These are phyloP conservation scores for Juglanconis sp. DNA, from an alignment of 2,329 filamentous ascomycete species.

Conservation along the genomic window DNA sequence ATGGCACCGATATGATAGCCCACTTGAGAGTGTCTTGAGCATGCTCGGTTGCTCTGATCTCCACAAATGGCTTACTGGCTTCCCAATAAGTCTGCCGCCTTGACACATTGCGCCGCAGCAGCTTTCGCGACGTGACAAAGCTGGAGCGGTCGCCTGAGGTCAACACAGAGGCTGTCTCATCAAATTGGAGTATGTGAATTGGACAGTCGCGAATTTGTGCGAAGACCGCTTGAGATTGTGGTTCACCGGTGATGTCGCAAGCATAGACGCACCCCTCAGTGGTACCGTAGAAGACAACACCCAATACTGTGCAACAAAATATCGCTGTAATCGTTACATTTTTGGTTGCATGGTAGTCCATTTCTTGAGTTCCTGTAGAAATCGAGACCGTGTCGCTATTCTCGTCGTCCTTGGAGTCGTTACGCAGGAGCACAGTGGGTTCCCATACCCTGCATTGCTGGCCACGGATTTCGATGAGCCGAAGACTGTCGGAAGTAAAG, in stretches of 20 bases:
- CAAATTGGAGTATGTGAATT: conserved; percentile 19
- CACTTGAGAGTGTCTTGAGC: not conserved
- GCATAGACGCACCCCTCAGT: conserved; percentile 22
- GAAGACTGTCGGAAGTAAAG: conserved; percentile 21
- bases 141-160: conserved; percentile 17
- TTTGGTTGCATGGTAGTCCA: conserved; percentile 9
- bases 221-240: conserved; percentile 19
- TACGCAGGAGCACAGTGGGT: conserved; percentile 22
- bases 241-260: conserved; percentile 17
- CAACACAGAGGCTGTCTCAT: conserved; percentile 16
- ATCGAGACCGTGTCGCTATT: conserved; percentile 17
- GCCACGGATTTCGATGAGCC: conserved; percentile 23
- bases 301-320: not conserved
- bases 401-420: conserved; percentile 17
- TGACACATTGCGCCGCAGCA: not conserved
- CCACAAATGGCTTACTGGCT: not conserved
- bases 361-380: conserved; percentile 10
- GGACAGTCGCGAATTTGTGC: conserved; percentile 1
- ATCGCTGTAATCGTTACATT: conserved; percentile 19
- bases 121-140: conserved; percentile 14
- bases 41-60: not conserved
- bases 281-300: conserved; percentile 20
- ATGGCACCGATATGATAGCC: not conserved
- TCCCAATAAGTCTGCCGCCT: not conserved
- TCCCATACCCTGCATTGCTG: conserved; percentile 25